Percentiles rank a stretch among this genome's conserved stretches.
Evolutionary conservation across 2,329 filamentous ascomycete species (phyloP).

Genomic region (Fusarium neocosmosporiellum): DNA sequence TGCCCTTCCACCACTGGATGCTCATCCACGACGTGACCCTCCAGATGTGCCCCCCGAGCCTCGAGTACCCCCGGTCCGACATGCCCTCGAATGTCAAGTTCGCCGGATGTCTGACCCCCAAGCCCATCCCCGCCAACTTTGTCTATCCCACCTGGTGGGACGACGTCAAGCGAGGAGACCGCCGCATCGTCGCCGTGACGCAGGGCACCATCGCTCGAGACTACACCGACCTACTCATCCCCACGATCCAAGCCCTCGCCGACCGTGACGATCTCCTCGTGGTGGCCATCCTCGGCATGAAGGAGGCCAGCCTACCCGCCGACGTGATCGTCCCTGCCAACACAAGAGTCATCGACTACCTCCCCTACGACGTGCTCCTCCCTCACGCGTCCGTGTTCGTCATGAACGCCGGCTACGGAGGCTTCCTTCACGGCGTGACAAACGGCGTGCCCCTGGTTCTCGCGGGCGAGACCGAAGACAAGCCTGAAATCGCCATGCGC

Average conservation of each 20-base stretch:
- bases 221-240: constrained; percentile 56
- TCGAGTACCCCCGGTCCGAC: constrained; percentile 54
- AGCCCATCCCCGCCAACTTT: constrained; percentile 42
- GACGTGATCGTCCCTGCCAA: constrained; percentile 53
- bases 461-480: constrained; percentile 55
- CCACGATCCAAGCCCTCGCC: constrained; percentile 56
- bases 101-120: constrained; percentile 55
- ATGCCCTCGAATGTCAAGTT: constrained; percentile 54
- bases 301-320: constrained; percentile 36
- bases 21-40: constrained; percentile 48
- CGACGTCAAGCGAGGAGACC: constrained; percentile 48
- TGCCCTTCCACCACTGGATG: constrained; percentile 44
- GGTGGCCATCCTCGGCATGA: constrained; percentile 47
- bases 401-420: constrained; percentile 62
- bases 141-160: constrained; percentile 60
- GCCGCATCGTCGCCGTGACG: constrained; percentile 57
- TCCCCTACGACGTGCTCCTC: constrained; percentile 60
- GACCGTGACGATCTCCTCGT: constrained; percentile 52
- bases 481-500: constrained; percentile 54
- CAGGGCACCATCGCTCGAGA: constrained; percentile 59
- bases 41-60: constrained; percentile 52
- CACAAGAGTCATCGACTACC: constrained; percentile 57
- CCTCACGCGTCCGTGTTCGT: constrained; percentile 58
- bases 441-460: constrained; percentile 61
- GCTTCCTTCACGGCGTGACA: constrained; percentile 56